Conservation (phyloP, 371 early-diverging fungal species). For the Sporodiniella umbellata region DNA sequence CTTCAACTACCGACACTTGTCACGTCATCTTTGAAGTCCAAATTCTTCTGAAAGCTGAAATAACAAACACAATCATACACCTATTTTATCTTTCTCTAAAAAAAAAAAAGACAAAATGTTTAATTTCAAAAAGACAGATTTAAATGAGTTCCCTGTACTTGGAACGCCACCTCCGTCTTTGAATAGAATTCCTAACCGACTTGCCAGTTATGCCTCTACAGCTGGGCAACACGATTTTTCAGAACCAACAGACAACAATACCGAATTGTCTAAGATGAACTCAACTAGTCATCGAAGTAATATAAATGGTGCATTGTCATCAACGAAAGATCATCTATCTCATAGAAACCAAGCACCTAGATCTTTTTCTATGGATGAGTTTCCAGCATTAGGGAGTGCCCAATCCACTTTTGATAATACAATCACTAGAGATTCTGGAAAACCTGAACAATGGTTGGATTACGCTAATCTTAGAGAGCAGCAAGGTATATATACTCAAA, state of each 20-base stretch:
- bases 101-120: slow-evolving; percentile 21
- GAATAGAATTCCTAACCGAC: slow-evolving; percentile 27
- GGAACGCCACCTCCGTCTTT: slow-evolving; percentile 37
- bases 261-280: slow-evolving; percentile 2
- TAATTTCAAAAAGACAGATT: slow-evolving; percentile 43
- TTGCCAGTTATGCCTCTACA: slow-evolving; percentile 46
- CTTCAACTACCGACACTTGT: background rate
- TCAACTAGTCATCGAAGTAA: slow-evolving; percentile 16
- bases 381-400: slow-evolving; percentile 44
- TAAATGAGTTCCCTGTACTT: slow-evolving; percentile 49
- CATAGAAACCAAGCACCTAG: slow-evolving; percentile 31
- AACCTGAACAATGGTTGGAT: slow-evolving; percentile 39
- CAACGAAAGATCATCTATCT: slow-evolving; percentile 15
- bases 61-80: too few species aligned
- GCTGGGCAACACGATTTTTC: slow-evolving; percentile 29
- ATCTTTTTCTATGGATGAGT: slow-evolving; percentile 51
- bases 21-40: slow-evolving; percentile 1
- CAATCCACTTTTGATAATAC: slow-evolving; percentile 32
- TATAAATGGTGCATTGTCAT: slow-evolving; percentile 15
- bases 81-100: background rate
- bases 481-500: slow-evolving; percentile 3
- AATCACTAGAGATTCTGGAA: slow-evolving; percentile 22
- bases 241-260: slow-evolving; percentile 20
- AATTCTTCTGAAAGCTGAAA: too few species aligned
- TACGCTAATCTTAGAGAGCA: slow-evolving; percentile 33